Conservation (phyloP, 2,329 filamentous ascomycete species). For the Fusarium newnesense region DNA sequence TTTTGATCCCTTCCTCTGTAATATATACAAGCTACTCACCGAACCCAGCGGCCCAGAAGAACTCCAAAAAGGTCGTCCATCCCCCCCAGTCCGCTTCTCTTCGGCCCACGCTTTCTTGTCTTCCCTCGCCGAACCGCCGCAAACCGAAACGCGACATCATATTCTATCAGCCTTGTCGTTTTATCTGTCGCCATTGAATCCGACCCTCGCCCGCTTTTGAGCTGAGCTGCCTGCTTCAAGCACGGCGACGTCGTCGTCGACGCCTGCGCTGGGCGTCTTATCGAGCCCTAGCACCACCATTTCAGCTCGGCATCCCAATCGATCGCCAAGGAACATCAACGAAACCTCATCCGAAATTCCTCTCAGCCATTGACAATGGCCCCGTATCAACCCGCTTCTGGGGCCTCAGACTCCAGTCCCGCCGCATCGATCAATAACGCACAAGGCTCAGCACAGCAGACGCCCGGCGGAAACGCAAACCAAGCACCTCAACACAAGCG, state of each 20-base stretch:
- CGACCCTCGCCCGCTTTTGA: constrained; percentile 19
- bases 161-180: constrained; percentile 23
- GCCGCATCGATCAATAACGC: constrained; percentile 38
- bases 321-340: constrained; percentile 10
- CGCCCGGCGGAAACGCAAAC: constrained; percentile 26
- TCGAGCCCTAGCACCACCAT: constrained; percentile 8
- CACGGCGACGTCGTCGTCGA: constrained; percentile 20
- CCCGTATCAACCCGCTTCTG: constrained; percentile 39
- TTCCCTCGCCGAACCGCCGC: constrained; percentile 49
- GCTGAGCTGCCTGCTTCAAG: constrained; percentile 25
- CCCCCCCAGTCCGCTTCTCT: constrained; percentile 41
- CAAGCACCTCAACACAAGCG: constrained; percentile 62
- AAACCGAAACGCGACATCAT: constrained; percentile 46
- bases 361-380: constrained; percentile 30
- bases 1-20: too few relatives aligned
- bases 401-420: constrained; percentile 41
- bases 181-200: constrained; percentile 2
- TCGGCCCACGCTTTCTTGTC: constrained; percentile 41
- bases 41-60: constrained; percentile 32
- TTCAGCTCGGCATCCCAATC: constrained; percentile 17
- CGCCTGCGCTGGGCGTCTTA: constrained; percentile 13
- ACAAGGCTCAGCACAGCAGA: constrained; percentile 36
- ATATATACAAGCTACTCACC: constrained; percentile 13
- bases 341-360: constrained; percentile 4
- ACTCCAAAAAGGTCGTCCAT: constrained; percentile 42